Conservation (phyloP, 495 filamentous ascomycete genomes). For the Neurospora sp. region DNA sequence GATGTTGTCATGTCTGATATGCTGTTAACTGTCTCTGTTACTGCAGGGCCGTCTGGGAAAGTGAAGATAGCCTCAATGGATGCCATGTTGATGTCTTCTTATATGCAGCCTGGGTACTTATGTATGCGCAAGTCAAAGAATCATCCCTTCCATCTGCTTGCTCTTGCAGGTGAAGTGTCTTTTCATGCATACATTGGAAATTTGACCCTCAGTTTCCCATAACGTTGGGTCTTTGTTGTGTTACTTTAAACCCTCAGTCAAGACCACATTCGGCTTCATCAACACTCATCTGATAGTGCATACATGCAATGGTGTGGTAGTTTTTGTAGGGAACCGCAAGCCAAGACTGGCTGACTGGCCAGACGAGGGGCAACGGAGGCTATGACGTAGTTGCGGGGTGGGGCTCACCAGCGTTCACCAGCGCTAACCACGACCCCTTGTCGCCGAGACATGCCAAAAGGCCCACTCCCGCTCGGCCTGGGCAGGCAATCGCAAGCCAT, state of each 20-base stretch:
- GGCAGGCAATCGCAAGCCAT: neutral
- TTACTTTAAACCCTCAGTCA: neutral
- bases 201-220: neutral
- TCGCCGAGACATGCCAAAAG: neutral
- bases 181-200: neutral
- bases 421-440: neutral
- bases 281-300: neutral
- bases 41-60: neutral
- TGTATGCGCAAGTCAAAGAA: neutral
- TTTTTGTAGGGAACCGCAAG: neutral
- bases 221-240: neutral
- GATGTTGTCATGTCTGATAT: neutral
- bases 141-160: neutral
- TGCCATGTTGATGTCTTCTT: neutral
- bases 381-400: neutral
- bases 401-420: neutral
- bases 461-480: neutral
- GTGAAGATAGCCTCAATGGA: neutral
- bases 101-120: neutral
- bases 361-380: neutral
- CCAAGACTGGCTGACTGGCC: neutral
- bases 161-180: neutral
- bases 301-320: neutral
- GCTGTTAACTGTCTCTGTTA: neutral
- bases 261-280: neutral